These are phyloP conservation scores for Aschersonia sp. DNA, from an alignment of 2,329 filamentous ascomycete species.

Conservation along the genomic window DNA sequence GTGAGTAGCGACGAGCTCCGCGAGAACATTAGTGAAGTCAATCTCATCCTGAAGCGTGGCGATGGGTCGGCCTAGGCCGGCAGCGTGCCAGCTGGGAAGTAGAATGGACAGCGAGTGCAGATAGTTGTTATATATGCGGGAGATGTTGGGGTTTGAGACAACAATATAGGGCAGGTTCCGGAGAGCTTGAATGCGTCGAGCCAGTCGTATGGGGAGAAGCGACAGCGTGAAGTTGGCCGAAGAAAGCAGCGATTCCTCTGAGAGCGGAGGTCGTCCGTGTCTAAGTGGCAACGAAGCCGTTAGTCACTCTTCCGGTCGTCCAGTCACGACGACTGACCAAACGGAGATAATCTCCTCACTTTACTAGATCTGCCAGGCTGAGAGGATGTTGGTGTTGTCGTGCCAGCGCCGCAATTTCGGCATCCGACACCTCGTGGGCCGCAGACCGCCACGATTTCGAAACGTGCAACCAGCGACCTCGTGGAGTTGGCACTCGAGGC, in stretches of 20 bases:
- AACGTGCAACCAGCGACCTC: background rate
- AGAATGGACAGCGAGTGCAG: constrained; percentile 83
- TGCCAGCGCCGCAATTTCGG: constrained; percentile 67
- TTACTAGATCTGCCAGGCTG: constrained; percentile 78
- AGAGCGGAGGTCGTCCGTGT: constrained; percentile 71
- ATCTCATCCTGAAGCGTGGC: constrained; percentile 71
- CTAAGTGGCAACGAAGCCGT: constrained; percentile 16
- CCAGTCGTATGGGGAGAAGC: constrained; percentile 80
- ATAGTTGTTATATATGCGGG: constrained; percentile 91
- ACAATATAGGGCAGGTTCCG: constrained; percentile 94
- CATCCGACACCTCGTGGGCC: constrained; percentile 38
- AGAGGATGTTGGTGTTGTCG: constrained; percentile 65
- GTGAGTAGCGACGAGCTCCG: constrained; percentile 90
- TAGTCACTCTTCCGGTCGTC: no score
- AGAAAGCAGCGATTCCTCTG: constrained; percentile 62
- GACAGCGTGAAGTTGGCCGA: constrained; percentile 94
- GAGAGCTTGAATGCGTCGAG: constrained; percentile 83
- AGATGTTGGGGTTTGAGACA: constrained; percentile 92
- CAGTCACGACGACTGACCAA: background rate
- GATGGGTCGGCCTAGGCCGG: constrained; percentile 19
- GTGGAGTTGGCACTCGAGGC: background rate
- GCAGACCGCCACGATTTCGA: background rate
- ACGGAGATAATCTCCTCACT: constrained; percentile 34
- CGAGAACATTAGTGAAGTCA: constrained; percentile 80
- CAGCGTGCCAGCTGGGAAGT: constrained; percentile 58